Percentiles rank a stretch among this genome's conserved stretches.
Evolutionary conservation across 2,329 filamentous ascomycete genomes (phyloP).

Genomic region (Fusarium sp.): DNA sequence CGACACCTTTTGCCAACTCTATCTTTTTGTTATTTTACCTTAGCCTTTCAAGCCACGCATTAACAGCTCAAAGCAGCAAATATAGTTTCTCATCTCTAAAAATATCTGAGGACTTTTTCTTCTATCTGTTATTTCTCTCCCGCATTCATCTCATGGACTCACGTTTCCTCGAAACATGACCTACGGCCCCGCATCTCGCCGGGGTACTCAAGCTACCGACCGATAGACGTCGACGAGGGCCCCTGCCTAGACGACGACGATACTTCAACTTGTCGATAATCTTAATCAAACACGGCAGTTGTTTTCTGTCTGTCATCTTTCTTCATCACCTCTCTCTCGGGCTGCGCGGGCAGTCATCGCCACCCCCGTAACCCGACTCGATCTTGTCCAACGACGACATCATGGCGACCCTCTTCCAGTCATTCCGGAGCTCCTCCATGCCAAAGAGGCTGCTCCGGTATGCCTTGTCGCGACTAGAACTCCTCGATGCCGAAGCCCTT

Average conservation of each 20-base stretch:
- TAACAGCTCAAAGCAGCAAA: conserved; percentile 10
- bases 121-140: neutral
- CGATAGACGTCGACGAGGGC: conserved; percentile 44
- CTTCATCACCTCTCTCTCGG: conserved; percentile 7
- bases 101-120: too few relatives aligned
- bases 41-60: conserved; percentile 23
- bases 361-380: conserved; percentile 21
- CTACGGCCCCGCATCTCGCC: conserved; percentile 53
- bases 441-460: conserved; percentile 92
- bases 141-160: conserved; percentile 38
- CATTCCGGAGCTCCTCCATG: conserved; percentile 77
- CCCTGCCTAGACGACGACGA: conserved; percentile 26
- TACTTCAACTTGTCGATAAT: conserved; percentile 22
- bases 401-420: conserved; percentile 81
- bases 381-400: conserved; percentile 40
- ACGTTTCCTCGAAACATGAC: conserved; percentile 51
- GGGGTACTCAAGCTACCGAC: conserved; percentile 53
- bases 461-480: conserved; percentile 83
- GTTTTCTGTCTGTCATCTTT: conserved; percentile 13
- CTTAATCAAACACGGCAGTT: conserved; percentile 20
- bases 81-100: neutral
- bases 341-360: conserved; percentile 42
- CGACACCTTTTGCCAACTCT: conserved; percentile 35
- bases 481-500: conserved; percentile 88
- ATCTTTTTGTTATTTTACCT: conserved; percentile 21